phyloP scores from a whole-genome alignment of 805 yeast species.

The Deakozyma indianensis region DNA sequence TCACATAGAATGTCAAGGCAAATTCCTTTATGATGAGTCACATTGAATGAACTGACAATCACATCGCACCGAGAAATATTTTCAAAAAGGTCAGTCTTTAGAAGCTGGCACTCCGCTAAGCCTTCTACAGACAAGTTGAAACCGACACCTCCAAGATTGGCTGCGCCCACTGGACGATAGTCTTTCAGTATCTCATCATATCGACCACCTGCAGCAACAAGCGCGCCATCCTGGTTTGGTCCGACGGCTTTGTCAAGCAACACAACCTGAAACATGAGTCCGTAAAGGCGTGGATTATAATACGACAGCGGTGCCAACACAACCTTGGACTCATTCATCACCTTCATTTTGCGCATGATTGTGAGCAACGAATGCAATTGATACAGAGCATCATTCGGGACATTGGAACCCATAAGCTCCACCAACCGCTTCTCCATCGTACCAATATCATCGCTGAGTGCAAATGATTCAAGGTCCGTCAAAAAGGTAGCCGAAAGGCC shows the following conservation, averaged over 20 bases:
- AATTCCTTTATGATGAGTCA: slow-evolving; percentile 36
- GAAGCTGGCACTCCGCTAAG: slow-evolving; percentile 27
- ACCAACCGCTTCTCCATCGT: slow-evolving; percentile 47
- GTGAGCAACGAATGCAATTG: slow-evolving; percentile 48
- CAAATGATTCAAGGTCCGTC: slow-evolving; percentile 69
- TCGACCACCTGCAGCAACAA: slow-evolving; percentile 88
- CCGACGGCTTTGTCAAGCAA: slow-evolving; percentile 41
- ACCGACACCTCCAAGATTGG: slow-evolving; percentile 46
- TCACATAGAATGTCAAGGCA: slow-evolving; percentile 50
- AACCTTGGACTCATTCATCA: slow-evolving; percentile 32
- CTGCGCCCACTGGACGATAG: slow-evolving; percentile 41
- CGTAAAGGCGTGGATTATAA: slow-evolving; percentile 72
- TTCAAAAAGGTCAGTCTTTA: not conserved
- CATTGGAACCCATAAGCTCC: slow-evolving; percentile 63
- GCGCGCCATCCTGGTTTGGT: slow-evolving; percentile 16
- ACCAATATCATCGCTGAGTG: slow-evolving; percentile 56
- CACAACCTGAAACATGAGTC: slow-evolving; percentile 80
- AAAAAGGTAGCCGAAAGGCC: slow-evolving; percentile 69
- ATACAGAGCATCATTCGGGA: slow-evolving; percentile 47
- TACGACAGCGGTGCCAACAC: slow-evolving; percentile 71
- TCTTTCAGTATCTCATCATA: slow-evolving; percentile 62
- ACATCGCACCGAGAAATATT: slow-evolving; percentile 55
- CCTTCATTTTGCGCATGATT: slow-evolving; percentile 43
- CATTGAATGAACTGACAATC: slow-evolving; percentile 55
- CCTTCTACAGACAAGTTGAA: slow-evolving; percentile 69